Evolutionary conservation across 148 eudicot species (phyloP).

Genomic region (Camellia lanceoleosa): DNA sequence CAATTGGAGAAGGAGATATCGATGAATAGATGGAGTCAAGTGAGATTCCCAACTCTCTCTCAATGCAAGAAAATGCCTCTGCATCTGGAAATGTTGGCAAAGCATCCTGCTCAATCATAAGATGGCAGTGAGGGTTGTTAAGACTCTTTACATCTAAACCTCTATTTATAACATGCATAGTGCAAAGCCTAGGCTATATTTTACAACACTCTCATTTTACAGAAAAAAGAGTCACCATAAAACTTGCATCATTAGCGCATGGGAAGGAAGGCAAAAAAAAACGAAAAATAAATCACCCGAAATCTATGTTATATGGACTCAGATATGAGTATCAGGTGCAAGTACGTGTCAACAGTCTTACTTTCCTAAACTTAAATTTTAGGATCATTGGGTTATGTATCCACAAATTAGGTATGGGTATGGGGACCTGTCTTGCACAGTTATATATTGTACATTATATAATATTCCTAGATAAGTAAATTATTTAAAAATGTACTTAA

Average conservation of each 20-base stretch:
- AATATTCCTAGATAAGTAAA: too few species aligned
- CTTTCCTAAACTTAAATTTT: too few species aligned
- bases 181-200: neutral
- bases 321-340: too few species aligned
- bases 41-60: constrained; percentile 73
- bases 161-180: neutral
- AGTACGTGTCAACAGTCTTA: too few species aligned
- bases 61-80: constrained; percentile 90
- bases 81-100: constrained; percentile 94
- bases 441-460: too few species aligned
- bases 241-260: too few species aligned
- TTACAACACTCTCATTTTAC: neutral
- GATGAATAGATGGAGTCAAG: constrained; percentile 80
- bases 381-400: too few species aligned
- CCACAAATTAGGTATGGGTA: too few species aligned
- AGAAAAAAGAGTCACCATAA: neutral
- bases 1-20: constrained; percentile 87
- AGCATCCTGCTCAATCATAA: constrained; percentile 68
- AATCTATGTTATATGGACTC: too few species aligned
- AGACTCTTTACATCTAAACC: neutral
- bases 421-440: too few species aligned
- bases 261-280: neutral
- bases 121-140: constrained; percentile 11
- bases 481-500: too few species aligned
- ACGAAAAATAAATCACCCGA: too few species aligned